Conservation (phyloP, 106 monocot species). For the Allium cepa region DNA sequence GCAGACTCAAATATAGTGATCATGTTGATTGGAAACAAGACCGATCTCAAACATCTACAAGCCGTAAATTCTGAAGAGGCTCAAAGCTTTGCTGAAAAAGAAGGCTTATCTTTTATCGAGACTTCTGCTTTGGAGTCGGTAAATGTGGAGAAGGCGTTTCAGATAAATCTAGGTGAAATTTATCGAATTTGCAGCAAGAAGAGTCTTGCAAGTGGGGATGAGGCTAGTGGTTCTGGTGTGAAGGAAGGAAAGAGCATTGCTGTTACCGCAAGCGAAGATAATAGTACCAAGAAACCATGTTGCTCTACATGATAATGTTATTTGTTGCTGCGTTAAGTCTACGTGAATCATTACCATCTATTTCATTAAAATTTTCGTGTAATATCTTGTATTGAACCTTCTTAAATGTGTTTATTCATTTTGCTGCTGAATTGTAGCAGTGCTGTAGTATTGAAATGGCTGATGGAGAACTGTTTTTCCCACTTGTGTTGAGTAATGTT, state of each 20-base stretch:
- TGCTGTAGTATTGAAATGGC: too few species aligned
- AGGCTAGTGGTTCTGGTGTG: conserved; percentile 6
- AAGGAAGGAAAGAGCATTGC: conserved; percentile 21
- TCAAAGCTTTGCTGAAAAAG: conserved; percentile 34
- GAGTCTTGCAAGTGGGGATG: conserved; percentile 8
- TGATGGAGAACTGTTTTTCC: too few species aligned
- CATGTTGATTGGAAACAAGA: conserved; percentile 25
- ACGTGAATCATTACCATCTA: too few species aligned
- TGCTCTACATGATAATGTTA: conserved; percentile 11
- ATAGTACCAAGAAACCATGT: conserved; percentile 11
- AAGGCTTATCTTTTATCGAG: conserved; percentile 47
- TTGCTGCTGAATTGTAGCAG: too few species aligned
- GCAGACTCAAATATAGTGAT: conserved; percentile 28
- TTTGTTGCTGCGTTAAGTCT: too few species aligned
- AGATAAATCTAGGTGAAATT: conserved; percentile 40
- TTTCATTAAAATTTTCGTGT: too few species aligned
- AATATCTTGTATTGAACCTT: too few species aligned
- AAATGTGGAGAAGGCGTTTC: conserved; percentile 51
- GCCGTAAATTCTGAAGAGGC: conserved; percentile 38
- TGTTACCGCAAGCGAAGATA: not conserved
- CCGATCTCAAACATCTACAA: conserved; percentile 32
- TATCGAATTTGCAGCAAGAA: conserved; percentile 52
- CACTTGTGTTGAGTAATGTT: too few species aligned
- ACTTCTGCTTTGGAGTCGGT: conserved; percentile 50
- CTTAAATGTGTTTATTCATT: too few species aligned